phyloP scores from a whole-genome alignment of 148 eudicot genomes.

The Rhododendron ovatum region DNA sequence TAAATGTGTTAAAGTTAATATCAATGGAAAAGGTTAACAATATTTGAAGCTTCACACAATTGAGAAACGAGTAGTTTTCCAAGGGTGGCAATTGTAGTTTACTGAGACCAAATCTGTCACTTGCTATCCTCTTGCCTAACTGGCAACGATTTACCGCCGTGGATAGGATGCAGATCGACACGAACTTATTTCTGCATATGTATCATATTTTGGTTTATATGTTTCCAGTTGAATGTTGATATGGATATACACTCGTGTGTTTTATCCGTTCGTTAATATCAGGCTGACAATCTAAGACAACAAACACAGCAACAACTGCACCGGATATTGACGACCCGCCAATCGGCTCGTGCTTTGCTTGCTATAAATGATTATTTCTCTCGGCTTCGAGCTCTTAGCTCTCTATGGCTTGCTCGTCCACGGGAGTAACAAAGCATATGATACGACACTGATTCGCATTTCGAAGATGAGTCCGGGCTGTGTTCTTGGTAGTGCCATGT shows the following conservation, averaged over 20 bases:
- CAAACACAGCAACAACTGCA: constrained; percentile 44
- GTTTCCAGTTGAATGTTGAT: background rate
- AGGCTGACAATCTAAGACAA: constrained; percentile 41
- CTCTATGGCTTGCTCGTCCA: constrained; percentile 42
- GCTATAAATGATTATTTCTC: constrained; percentile 42
- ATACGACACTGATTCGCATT: background rate
- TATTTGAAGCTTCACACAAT: background rate
- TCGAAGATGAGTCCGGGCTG: background rate
- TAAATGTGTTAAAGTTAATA: background rate
- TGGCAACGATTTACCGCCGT: background rate
- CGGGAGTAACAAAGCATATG: constrained; percentile 21
- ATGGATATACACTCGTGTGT: background rate
- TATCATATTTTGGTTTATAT: background rate
- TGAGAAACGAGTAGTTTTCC: background rate
- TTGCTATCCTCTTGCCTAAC: background rate
- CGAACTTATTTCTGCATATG: background rate
- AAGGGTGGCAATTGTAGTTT: background rate
- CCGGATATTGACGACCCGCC: constrained; percentile 39
- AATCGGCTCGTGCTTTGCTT: constrained; percentile 39
- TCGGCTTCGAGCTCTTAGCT: constrained; percentile 39
- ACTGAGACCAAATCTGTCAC: background rate
- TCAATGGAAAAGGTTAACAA: background rate
- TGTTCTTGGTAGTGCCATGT: background rate
- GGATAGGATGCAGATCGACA: background rate
- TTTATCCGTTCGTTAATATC: background rate